phyloP scores from a whole-genome alignment of 2,329 filamentous ascomycete species.

The Aspergillus persii region DNA sequence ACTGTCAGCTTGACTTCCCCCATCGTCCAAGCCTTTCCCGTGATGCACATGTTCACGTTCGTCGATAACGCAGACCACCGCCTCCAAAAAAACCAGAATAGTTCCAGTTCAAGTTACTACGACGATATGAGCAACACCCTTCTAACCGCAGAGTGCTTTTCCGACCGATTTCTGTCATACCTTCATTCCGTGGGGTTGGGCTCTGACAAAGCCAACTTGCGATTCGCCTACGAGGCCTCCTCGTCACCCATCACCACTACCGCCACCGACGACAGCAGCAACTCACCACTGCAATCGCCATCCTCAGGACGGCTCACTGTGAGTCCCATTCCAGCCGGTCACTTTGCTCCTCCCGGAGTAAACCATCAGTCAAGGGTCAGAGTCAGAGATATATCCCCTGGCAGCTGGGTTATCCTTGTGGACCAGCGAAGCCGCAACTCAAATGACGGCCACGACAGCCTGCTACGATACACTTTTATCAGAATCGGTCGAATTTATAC shows the following conservation, averaged over 20 bases:
- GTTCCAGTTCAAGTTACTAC: background rate
- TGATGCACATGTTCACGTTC: constrained; percentile 14
- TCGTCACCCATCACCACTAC: constrained; percentile 1
- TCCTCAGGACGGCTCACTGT: constrained; percentile 4
- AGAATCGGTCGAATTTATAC: constrained; percentile 4
- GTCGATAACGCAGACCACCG: constrained; percentile 6
- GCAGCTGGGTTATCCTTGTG: constrained; percentile 15
- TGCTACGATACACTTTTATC: constrained; percentile 17
- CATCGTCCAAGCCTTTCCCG: constrained; percentile 6
- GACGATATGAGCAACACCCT: constrained; percentile 12
- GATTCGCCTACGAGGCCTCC: constrained; percentile 7
- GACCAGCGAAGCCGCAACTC: constrained; percentile 4
- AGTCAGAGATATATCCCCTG: constrained; percentile 8
- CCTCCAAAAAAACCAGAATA: constrained; percentile 2
- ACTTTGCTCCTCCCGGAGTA: constrained; percentile 8
- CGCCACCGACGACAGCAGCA: background rate
- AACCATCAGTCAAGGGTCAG: constrained; percentile 8
- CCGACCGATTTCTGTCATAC: constrained; percentile 13
- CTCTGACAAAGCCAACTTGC: constrained; percentile 15
- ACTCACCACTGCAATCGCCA: background rate
- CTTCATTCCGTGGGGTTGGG: constrained; percentile 8
- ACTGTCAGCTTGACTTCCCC: background rate
- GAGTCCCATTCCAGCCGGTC: constrained; percentile 13
- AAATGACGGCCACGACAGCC: constrained; percentile 3
- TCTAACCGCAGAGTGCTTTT: constrained; percentile 8